Evolutionary conservation across 331 rosid genomes (phyloP).

Genomic region (Quercus tomentella): DNA sequence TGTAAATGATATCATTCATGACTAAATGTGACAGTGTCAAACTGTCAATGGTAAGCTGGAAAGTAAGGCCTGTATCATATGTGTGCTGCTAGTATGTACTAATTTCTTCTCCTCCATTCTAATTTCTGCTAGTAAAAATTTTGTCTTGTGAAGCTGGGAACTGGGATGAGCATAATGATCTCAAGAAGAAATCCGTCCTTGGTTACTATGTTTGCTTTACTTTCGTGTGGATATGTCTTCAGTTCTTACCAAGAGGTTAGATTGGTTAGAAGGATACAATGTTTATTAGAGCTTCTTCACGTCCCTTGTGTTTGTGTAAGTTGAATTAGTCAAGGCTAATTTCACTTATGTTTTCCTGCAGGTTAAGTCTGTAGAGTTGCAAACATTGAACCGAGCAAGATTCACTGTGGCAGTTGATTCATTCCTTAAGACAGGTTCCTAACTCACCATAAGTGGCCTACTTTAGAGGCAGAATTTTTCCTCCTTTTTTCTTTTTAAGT

Average conservation of each 20-base stretch:
- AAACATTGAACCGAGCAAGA: slow-evolving; percentile 86
- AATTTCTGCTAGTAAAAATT: not conserved
- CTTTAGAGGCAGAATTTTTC: slow-evolving; percentile 13
- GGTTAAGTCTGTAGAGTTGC: slow-evolving; percentile 96
- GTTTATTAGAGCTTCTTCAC: not conserved
- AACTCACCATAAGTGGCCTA: not conserved
- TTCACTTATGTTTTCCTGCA: slow-evolving; percentile 22
- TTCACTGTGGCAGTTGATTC: slow-evolving; percentile 87
- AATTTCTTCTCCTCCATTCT: too few relatives aligned
- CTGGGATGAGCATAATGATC: slow-evolving; percentile 84
- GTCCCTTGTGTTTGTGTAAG: slow-evolving; percentile 18
- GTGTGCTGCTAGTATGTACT: too few relatives aligned
- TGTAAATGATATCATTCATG: too few relatives aligned
- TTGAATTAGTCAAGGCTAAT: slow-evolving; percentile 13
- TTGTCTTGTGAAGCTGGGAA: slow-evolving; percentile 75
- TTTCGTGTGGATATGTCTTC: slow-evolving; percentile 86
- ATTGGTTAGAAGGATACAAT: slow-evolving; percentile 15
- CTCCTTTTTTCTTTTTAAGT: not conserved
- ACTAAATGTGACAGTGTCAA: too few relatives aligned
- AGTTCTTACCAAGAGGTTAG: slow-evolving; percentile 96
- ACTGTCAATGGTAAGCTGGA: too few relatives aligned
- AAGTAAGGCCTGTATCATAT: too few relatives aligned
- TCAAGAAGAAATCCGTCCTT: slow-evolving; percentile 87
- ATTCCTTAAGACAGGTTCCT: slow-evolving; percentile 80
- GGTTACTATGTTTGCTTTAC: slow-evolving; percentile 71